Base-by-base conservation (phyloP, 257 asterid species). In the Salvia rosmarinus region DNA sequence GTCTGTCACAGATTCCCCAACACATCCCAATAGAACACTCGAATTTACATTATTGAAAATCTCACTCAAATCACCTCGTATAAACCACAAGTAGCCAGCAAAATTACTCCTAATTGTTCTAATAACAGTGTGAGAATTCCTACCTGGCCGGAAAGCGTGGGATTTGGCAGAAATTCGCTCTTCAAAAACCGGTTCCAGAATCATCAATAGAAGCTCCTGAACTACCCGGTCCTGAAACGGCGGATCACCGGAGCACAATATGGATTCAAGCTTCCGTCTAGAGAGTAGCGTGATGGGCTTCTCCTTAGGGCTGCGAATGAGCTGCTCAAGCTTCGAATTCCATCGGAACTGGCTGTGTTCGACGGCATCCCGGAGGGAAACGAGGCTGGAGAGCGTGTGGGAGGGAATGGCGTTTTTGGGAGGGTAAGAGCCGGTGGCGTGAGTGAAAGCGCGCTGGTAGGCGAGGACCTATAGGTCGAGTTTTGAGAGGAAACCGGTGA, bases 51-150 rank as follows among this genome's bases (percentile, higher is more conserved):
- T 71, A 51, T 81, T 74, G 28, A 86, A 58, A 70, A 91, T 64
- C 71, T 78, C 88, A 75, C 95, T 85, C 32, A 91, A 64, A 84
- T 94, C 99, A 32, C 96, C 96, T 77, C 86, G 83, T 35, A 91
- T 75, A 79, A 91, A 94, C 99, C 99, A 94, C 88, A 94, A 82
- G 56, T 94, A 94, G 34, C 98, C 99, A 19, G 98, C 98, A 76
- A 89, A 94, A 74, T 88, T 91, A 77, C 98, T 91, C 83, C 99
- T 82, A 64, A 94, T 85, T 10, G 99, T 91, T 82, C 98, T 83
- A 75, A 94, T 84, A 6, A 89, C 98, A 13, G 96, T 85, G 70
- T 91, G 98, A 28, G 98, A 93, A 65, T 82, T 88, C 86, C 99
- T 89, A 42, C 98, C 96, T 4, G 99, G 98, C 2, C 99, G 88